Evolutionary conservation across 1,284 basidiomycete genomes (phyloP).

Genomic region (Apiotrichum akiyoshidainum): DNA sequence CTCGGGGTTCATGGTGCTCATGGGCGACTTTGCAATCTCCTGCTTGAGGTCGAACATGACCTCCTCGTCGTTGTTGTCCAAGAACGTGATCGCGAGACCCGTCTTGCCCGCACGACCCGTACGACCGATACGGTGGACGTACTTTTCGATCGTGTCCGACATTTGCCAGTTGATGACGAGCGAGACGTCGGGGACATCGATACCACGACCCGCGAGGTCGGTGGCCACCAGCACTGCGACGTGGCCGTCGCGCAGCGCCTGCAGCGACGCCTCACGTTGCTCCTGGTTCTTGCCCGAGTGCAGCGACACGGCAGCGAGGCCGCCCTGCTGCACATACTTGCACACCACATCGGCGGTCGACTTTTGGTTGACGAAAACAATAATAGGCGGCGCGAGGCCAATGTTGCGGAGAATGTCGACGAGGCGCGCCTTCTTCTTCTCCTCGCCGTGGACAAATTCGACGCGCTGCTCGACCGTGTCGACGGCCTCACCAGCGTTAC

Average conservation of each 20-base stretch:
- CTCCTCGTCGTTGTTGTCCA: slow-evolving; percentile 93
- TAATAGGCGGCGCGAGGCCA: slow-evolving; percentile 82
- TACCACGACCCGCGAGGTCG: slow-evolving; percentile 95
- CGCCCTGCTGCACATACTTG: slow-evolving; percentile 80
- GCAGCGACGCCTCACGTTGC: slow-evolving; percentile 87
- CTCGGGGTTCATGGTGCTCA: slow-evolving; percentile 82
- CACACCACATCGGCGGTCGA: slow-evolving; percentile 96
- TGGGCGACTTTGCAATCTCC: slow-evolving; percentile 87
- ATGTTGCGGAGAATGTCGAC: slow-evolving; percentile 86
- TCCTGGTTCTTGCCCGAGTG: slow-evolving; percentile 98
- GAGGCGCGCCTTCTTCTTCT: slow-evolving; percentile 80
- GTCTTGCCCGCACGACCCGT: slow-evolving; percentile 96
- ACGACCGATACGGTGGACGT: slow-evolving; percentile 89
- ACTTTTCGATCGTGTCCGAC: slow-evolving; percentile 91
- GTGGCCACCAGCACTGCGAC: slow-evolving; percentile 88
- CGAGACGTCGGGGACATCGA: slow-evolving; percentile 91
- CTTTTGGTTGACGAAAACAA: slow-evolving; percentile 99
- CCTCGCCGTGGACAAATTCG: slow-evolving; percentile 87
- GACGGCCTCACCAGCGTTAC: slow-evolving; percentile 94
- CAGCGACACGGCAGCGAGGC: slow-evolving; percentile 77
- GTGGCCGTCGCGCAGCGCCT: slow-evolving; percentile 77
- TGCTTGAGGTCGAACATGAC: slow-evolving; percentile 72
- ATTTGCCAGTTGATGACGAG: slow-evolving; percentile 98
- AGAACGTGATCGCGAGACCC: slow-evolving; percentile 89
- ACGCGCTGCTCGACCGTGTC: slow-evolving; percentile 96